Evolutionary conservation across 495 filamentous ascomycete species (phyloP).

Genomic region (Neurospora sp.): DNA sequence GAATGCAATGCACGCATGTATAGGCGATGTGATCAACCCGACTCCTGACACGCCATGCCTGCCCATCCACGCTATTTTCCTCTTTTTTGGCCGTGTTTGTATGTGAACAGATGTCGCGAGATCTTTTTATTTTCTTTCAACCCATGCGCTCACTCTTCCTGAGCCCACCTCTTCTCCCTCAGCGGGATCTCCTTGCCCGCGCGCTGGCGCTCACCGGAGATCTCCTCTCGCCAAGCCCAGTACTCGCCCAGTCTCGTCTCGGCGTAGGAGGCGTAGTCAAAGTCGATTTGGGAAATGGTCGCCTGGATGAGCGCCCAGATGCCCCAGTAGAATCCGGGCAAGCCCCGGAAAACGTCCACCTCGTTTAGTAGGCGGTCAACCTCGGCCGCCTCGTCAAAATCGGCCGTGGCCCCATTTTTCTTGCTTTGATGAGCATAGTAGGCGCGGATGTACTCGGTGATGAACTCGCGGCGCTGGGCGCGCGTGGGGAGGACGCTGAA

Average conservation of each 20-base stretch:
- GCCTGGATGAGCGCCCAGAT: conserved; percentile 97
- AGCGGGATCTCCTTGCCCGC: conserved; percentile 53
- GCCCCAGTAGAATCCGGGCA: conserved; percentile 85
- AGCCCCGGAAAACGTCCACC: conserved; percentile 77
- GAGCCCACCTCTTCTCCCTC: conserved; percentile 77
- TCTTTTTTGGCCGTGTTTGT: not conserved
- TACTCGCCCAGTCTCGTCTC: conserved; percentile 85
- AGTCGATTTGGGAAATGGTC: conserved; percentile 90
- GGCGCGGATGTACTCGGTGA: conserved; percentile 64
- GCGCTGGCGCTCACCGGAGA: conserved; percentile 46
- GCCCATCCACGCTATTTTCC: not conserved
- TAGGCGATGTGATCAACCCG: not conserved
- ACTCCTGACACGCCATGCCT: not conserved
- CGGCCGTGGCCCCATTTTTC: conserved; percentile 24
- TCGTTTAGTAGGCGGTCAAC: conserved; percentile 53
- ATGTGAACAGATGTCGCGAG: not conserved
- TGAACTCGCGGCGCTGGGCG: conserved; percentile 67
- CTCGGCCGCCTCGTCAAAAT: conserved; percentile 49
- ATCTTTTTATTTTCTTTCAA: not conserved
- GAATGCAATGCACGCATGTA: not conserved
- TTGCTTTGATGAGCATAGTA: conserved; percentile 50
- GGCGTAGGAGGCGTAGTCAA: conserved; percentile 91
- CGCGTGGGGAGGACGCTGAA: conserved; percentile 71
- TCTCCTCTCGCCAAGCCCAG: conserved; percentile 81
- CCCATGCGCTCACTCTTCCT: conserved; percentile 28